Evolutionary conservation across 371 early-diverging fungal genomes (phyloP), one percentile per base, ranked within the genome.

Genomic region (Sporodiniella umbellata): DNA sequence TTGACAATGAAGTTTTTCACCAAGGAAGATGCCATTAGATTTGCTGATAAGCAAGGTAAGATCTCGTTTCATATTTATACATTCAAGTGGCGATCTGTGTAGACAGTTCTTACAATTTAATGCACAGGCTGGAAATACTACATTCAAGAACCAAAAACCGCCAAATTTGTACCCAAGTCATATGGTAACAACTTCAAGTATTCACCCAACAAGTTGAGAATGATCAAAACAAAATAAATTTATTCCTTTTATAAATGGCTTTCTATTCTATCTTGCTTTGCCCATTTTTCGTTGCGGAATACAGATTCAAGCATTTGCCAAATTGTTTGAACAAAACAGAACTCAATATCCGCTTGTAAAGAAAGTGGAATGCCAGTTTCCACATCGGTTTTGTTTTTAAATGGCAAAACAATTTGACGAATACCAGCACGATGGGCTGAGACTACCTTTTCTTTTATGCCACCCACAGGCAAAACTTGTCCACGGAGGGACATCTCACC

Each of bases 161-260:
- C 72, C 47, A 68, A 70, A 42, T 87, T 90, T 66, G 82, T 82
- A 58, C 80, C 82, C 58, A 94, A 93, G 79, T 55, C 77, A 12
- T 97, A 97, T 65, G 88, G 91, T 33, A 87, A 89, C 56, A 97
- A 97, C 84, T 97, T 85, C 84, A 87, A 81, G 67, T 90, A 92
- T 62, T 81, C 78, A 22, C 74, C 90, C 18, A 82, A 71, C 25
- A 85, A 88, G 66, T 78, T 94, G 42, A 84, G 92, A 58, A 60
- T 86, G 56, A 72, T 89, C 65, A 87, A 87, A 60, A 93, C 92
- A 56, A 94, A 93, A 80, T 94, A 86, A 72, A 77, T 48, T 39
- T 26, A 48, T 42, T 18, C 24, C 30, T 42, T 21, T 46, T 48
- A 58, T 25, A 53, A 43, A 25, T 44, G 44, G 12, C 48, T 44